Percentiles rank a stretch among this genome's conserved stretches.
These are phyloP conservation scores for Acacia melanoxylon DNA, from an alignment of 306 rosid species.

Conservation along the genomic window DNA sequence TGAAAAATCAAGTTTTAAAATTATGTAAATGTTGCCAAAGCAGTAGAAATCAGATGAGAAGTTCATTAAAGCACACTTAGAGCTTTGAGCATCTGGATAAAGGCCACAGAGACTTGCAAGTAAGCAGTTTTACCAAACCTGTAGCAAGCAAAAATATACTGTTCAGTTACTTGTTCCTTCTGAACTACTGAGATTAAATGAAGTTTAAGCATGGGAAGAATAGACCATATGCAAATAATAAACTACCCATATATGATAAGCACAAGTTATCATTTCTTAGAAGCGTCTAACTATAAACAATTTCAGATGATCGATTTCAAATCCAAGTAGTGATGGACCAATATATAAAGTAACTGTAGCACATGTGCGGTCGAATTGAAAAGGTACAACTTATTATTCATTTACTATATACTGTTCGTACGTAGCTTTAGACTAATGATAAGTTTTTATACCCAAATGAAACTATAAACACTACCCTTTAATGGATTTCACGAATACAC, in stretches of 20 bases:
- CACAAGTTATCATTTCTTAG: not conserved
- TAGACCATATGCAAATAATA: not conserved
- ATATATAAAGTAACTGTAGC: not conserved
- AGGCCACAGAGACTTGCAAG: conserved; percentile 95
- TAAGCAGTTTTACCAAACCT: conserved; percentile 99
- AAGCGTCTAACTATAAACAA: conserved; percentile 1
- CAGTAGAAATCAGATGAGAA: conserved; percentile 38
- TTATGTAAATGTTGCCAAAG: conserved; percentile 1
- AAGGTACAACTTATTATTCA: not conserved
- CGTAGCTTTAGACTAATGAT: not conserved
- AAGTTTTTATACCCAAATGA: not conserved
- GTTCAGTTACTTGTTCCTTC: conserved; percentile 3
- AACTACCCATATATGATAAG: not conserved
- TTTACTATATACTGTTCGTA: not conserved
- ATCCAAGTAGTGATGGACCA: not conserved
- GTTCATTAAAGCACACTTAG: conserved; percentile 57
- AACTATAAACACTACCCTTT: not conserved
- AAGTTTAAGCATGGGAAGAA: not conserved
- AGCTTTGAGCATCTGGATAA: conserved; percentile 99
- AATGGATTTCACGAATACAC: not conserved
- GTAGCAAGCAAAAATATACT: conserved; percentile 20
- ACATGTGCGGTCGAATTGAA: not conserved
- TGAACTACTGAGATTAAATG: not conserved
- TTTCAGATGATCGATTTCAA: not conserved
- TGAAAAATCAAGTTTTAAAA: conserved; percentile 44